phyloP scores from a whole-genome alignment of 306 rosid genomes.

The Argentina anserina region DNA sequence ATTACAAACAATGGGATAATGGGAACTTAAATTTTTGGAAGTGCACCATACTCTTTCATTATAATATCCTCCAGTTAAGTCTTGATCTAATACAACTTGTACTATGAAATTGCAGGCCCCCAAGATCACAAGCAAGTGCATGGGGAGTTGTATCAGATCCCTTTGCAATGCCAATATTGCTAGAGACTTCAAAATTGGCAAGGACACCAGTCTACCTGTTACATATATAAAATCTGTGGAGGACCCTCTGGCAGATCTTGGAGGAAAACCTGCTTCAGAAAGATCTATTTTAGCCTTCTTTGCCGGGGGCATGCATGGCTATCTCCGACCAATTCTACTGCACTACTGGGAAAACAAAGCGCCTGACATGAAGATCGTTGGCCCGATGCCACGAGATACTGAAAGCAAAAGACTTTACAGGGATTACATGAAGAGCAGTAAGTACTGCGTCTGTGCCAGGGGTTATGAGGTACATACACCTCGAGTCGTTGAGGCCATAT shows the following conservation, averaged over 20 bases:
- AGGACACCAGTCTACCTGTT: constrained; percentile 73
- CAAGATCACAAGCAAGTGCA: constrained; percentile 44
- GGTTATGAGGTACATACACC: constrained; percentile 83
- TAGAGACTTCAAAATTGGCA: constrained; percentile 68
- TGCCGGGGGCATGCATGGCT: constrained; percentile 76
- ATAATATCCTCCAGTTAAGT: background rate
- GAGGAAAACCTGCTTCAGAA: constrained; percentile 60
- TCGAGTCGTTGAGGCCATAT: constrained; percentile 66
- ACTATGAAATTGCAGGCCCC: constrained; percentile 58
- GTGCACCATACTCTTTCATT: background rate
- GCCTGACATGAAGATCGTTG: constrained; percentile 73
- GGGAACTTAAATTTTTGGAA: background rate
- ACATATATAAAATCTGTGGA: constrained; percentile 56
- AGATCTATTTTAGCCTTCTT: constrained; percentile 67
- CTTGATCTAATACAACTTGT: background rate
- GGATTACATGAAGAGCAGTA: constrained; percentile 79
- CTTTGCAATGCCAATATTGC: constrained; percentile 78
- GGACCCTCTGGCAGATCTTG: constrained; percentile 46
- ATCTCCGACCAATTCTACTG: constrained; percentile 66
- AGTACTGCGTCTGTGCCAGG: constrained; percentile 80
- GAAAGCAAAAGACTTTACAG: constrained; percentile 63
- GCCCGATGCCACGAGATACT: constrained; percentile 64
- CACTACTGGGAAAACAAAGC: constrained; percentile 66
- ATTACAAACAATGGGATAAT: background rate
- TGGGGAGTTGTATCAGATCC: constrained; percentile 63